These are phyloP conservation scores for Balamuthia mandrillaris DNA, from an alignment of 208 protist species.

Conservation along the genomic window DNA sequence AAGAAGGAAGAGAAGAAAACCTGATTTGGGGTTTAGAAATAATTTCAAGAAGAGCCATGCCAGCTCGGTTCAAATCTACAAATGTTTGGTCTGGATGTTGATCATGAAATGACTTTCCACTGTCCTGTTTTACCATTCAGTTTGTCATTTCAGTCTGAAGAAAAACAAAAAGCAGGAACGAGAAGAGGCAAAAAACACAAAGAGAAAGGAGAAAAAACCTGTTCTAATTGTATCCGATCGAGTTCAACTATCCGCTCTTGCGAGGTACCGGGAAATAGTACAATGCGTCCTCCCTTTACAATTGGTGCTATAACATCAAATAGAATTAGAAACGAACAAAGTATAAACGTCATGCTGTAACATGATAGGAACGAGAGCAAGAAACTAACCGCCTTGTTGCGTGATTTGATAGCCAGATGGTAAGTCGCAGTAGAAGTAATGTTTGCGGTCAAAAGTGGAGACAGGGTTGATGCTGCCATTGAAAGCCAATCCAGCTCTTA, in stretches of 20 bases:
- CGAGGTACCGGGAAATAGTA: not conserved
- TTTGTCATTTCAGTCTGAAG: too few relatives aligned
- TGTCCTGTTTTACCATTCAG: too few relatives aligned
- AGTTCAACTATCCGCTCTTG: not conserved
- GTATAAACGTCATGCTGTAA: not conserved
- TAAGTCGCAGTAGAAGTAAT: constrained; percentile 75
- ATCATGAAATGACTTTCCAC: constrained; percentile 68
- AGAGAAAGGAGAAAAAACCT: not conserved
- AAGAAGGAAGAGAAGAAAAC: not conserved
- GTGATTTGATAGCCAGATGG: constrained; percentile 75
- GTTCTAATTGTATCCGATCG: not conserved
- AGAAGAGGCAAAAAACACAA: not conserved
- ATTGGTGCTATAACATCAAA: constrained; percentile 42
- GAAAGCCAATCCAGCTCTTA: constrained; percentile 59
- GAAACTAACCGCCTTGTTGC: constrained; percentile 46
- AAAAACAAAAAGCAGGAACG: not conserved
- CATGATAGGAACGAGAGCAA: not conserved
- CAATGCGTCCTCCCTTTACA: constrained; percentile 35
- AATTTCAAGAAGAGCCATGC: constrained; percentile 69
- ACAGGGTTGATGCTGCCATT: constrained; percentile 29
- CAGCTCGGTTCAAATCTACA: constrained; percentile 71
- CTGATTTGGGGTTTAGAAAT: constrained; percentile 63
- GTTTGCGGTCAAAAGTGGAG: constrained; percentile 72
- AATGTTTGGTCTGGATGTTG: constrained; percentile 34
- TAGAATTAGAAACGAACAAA: not conserved